Base-by-base conservation (phyloP, 768 basidiomycete species). In the Rhodosporidiobolus odoratus region DNA sequence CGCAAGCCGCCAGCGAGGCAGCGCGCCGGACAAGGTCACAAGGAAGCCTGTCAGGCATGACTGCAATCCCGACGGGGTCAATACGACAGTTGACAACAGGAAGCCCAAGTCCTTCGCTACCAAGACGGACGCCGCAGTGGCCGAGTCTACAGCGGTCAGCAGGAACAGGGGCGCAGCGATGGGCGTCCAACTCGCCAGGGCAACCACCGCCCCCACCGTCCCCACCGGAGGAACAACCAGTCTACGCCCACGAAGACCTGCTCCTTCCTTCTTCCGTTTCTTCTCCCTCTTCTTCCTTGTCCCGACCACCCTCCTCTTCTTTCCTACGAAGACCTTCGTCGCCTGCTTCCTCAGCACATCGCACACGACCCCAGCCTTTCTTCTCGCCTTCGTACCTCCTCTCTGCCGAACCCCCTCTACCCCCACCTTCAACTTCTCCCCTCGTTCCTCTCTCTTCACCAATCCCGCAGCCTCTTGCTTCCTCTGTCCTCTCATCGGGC, bases 181-280 rank as follows among this genome's bases (percentile, higher is more conserved):
- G 23, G 34, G 47, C 60, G 4, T 35, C 38, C 41, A 41, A 47
- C 4, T 17, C 27, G 34, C 3, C 12, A n/a, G 9, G 9, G 5
- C 32, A 19, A 1, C 21, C 62, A 32, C 3, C 21, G 9, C 23
- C n/a, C 7, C 27, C 62, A 25, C 17, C 63, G 15, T 4, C 9
- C 2, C 53, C n/a, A 17, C 4, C 41, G 9, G 23, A 30, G 16
- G 35, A 38, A 25, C 40, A 25, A 0, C 59, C 52, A 19, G 43
- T 62, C 25, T 73, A 73, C 60, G 72, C 72, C 0, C 72, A 73
- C 68, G 72, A 73, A 58, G 72, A 73, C 57, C 41, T 73, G 8
- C 65, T 73, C 48, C 61, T 68, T 34, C 54, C 61, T 17, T 73
- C 68, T 15, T 61, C 54, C 32, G 58, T 60, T 25, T 45, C 13